Evolutionary conservation across 2,329 filamentous ascomycete genomes (phyloP).

Genomic region (Thielaviopsis euricoi): DNA sequence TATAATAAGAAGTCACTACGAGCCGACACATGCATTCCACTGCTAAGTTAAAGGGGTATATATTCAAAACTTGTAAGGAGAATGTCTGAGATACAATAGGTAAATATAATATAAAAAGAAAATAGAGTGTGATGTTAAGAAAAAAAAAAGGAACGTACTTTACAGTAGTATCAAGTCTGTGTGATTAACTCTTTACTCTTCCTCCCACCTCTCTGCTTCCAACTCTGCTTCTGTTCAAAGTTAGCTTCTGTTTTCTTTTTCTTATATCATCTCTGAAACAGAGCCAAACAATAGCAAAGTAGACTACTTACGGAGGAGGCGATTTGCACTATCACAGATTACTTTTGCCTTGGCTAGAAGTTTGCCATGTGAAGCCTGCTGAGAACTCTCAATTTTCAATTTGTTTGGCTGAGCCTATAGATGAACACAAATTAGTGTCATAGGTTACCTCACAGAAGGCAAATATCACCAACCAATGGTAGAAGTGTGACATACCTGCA

Average conservation of each 20-base stretch:
- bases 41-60: no score
- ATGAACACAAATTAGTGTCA: background rate
- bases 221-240: background rate
- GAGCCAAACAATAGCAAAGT: background rate
- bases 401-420: conserved; percentile 51
- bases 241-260: background rate
- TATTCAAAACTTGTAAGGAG: no score
- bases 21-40: no score
- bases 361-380: conserved; percentile 46
- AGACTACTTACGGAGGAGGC: conserved; percentile 43
- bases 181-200: no score
- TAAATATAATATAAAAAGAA: no score
- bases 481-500: conserved; percentile 36
- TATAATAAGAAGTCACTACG: no score
- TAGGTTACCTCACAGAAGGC: background rate
- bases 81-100: no score
- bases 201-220: background rate
- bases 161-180: no score
- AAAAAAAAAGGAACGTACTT: no score
- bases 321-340: conserved; percentile 52
- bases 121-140: no score
- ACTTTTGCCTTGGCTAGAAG: conserved; percentile 48
- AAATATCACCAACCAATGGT: background rate
- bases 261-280: background rate
- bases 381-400: conserved; percentile 32